Conservation (phyloP, 805 yeast species). For the Candida peoriensis region DNA sequence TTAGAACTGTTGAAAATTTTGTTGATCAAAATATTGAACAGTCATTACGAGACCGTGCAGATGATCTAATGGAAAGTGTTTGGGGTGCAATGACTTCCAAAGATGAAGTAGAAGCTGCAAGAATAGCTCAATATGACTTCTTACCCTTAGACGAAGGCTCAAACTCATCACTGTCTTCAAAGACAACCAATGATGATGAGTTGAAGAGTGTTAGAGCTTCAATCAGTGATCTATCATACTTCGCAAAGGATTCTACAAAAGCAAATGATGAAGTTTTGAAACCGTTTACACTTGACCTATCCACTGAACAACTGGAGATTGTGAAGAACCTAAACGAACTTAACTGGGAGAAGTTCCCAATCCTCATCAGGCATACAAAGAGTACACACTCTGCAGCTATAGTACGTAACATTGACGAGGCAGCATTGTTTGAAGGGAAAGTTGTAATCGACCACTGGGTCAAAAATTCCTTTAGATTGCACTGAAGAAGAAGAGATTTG, state of each 20-base stretch:
- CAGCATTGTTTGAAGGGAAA: constrained; percentile 64
- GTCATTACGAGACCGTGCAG: constrained; percentile 55
- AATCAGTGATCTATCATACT: constrained; percentile 25
- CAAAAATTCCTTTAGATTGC: constrained; percentile 32
- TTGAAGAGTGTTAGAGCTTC: constrained; percentile 20
- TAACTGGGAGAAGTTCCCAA: constrained; percentile 66
- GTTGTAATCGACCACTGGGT: constrained; percentile 62
- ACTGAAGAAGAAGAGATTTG: not conserved
- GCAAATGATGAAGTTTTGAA: constrained; percentile 15
- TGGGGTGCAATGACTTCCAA: constrained; percentile 50
- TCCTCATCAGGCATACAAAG: constrained; percentile 58
- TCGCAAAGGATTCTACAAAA: constrained; percentile 18
- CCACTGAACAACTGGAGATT: constrained; percentile 43
- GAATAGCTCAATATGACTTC: constrained; percentile 16
- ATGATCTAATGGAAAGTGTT: constrained; percentile 57
- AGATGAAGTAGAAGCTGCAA: constrained; percentile 16
- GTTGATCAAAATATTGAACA: constrained; percentile 31
- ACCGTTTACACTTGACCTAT: constrained; percentile 31
- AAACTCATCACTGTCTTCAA: constrained; percentile 12
- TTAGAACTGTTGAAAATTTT: constrained; percentile 11
- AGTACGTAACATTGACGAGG: constrained; percentile 50
- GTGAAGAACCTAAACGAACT: constrained; percentile 52
- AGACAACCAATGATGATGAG: constrained; percentile 1
- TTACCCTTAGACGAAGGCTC: constrained; percentile 2
- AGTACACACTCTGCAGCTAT: constrained; percentile 82